Evolutionary conservation across 2,329 filamentous ascomycete genomes (phyloP).

Genomic region (Aureobasidium lini): DNA sequence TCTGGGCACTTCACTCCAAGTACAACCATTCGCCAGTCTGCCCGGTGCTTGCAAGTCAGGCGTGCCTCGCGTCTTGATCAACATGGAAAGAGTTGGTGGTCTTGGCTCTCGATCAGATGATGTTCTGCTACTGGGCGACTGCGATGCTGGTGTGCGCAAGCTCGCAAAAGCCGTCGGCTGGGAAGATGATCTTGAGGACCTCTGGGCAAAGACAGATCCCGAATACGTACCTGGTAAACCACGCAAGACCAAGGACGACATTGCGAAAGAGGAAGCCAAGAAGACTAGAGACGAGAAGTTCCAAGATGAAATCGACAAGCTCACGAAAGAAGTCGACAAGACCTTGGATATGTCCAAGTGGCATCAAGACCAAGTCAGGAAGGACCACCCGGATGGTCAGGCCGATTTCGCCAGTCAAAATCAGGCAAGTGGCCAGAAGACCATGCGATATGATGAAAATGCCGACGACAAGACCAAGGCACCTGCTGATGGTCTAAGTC

Average conservation of each 20-base stretch:
- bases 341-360: conserved; percentile 43
- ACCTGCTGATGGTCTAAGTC: conserved; percentile 8
- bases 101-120: conserved; percentile 75
- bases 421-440: neutral
- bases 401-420: neutral
- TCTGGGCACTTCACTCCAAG: conserved; percentile 79
- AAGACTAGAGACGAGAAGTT: conserved; percentile 48
- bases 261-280: conserved; percentile 22
- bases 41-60: conserved; percentile 55
- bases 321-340: conserved; percentile 52
- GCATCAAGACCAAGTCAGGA: conserved; percentile 33
- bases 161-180: conserved; percentile 78
- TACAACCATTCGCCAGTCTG: conserved; percentile 82
- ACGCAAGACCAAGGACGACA: conserved; percentile 15
- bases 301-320: conserved; percentile 50
- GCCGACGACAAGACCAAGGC: conserved; percentile 2
- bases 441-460: conserved; percentile 11
- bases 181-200: conserved; percentile 68
- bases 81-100: conserved; percentile 73
- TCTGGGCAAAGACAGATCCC: conserved; percentile 64
- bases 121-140: conserved; percentile 73
- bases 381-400: conserved; percentile 12
- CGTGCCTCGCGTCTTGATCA: conserved; percentile 76
- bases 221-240: conserved; percentile 23
- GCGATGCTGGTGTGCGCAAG: conserved; percentile 71